Base-by-base conservation (phyloP, 352 stramenopile species). In the Albugo candida region DNA sequence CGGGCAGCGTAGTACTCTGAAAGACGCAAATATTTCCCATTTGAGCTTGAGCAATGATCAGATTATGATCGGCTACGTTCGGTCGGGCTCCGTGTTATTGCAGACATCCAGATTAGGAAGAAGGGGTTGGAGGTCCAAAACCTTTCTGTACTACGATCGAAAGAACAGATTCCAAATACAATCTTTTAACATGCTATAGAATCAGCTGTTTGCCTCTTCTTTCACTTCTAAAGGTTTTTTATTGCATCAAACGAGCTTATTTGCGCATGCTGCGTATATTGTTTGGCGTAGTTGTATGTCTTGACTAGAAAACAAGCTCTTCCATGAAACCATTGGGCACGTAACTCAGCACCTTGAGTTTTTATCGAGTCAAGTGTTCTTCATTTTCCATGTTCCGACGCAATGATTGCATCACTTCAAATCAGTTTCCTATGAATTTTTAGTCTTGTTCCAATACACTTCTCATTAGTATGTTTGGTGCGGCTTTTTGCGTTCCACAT, bases 191-290 rank as follows among this genome's bases (percentile, higher is more conserved):
- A 31, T 31, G 24, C 8, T 31, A 8, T 3, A 31, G 3, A 31
- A 3, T 31, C 24, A 31, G 8, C 8, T 31, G 24, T 3, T 31
- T 31, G 24, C 3, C 8, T 31, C 8, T 31, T 3, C 24, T 31
- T 31, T 31, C 24, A 31, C 8, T 31, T 31, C 8, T 38, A 51
- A 86, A 83, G n/a, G n/a, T n/a, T 56, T 74, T 60, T 43, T 81
- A 81, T 64, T 91, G 88, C 12, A 67, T 60, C 37, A 69, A 61
- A 35, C 78, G 72, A 31, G 78, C 78, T 35, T 63, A 66, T 65
- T 86, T 87, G 40, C 72, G 68, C 54, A 91, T 91, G n/a, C 66
- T 75, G 16, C 65, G 66, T 13, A 88, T 69, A 47, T 84, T 65
- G 27, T 72, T 46, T 1, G 62, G 60, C 62, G 53, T 5, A 59